phyloP scores from a whole-genome alignment of 805 yeast species.

The Spathaspora arborariae region DNA sequence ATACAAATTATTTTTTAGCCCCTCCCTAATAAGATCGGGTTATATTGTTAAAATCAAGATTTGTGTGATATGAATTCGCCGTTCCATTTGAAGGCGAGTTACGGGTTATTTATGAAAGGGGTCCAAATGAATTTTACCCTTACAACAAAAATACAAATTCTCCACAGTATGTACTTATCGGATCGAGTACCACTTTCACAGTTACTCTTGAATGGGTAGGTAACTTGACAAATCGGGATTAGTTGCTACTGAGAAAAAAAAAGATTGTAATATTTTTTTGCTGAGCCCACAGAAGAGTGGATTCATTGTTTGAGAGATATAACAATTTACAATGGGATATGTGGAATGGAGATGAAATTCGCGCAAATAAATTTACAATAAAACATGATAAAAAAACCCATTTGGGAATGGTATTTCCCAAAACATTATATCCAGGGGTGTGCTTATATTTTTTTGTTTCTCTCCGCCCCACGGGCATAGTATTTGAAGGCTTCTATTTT shows the following conservation, averaged over 20 bases:
- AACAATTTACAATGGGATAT: background rate
- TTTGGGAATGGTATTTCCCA: background rate
- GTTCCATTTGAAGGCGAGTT: background rate
- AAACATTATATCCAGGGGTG: background rate
- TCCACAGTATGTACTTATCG: background rate
- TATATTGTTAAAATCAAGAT: background rate
- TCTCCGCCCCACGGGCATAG: background rate
- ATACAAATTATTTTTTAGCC: too few species aligned
- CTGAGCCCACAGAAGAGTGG: background rate
- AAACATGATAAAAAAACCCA: background rate
- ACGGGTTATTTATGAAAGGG: too few species aligned
- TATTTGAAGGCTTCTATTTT: background rate
- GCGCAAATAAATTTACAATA: background rate
- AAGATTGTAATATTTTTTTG: background rate
- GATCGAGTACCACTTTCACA: background rate
- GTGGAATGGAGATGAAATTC: background rate
- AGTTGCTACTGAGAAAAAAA: background rate
- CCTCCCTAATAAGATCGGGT: background rate
- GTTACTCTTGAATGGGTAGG: background rate
- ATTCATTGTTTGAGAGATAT: background rate
- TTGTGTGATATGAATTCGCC: background rate
- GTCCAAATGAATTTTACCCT: too few species aligned
- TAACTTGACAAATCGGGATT: background rate
- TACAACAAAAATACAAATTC: background rate
- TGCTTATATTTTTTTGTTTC: background rate